Evolutionary conservation across 352 stramenopile species (phyloP).

Genomic region (Globisporangium echinulatum): DNA sequence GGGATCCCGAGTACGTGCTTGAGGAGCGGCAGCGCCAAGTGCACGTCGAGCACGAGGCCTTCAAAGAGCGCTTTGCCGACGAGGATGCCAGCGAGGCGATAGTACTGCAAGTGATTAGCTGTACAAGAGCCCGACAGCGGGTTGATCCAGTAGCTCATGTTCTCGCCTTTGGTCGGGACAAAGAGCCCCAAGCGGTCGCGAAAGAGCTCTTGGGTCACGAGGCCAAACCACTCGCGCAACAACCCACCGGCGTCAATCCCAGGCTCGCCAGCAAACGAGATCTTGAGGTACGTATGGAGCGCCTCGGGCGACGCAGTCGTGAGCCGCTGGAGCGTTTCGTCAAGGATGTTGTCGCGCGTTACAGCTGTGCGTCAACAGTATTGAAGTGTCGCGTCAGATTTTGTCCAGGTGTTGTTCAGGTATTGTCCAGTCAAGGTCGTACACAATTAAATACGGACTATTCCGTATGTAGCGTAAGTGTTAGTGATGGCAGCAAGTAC

Average conservation of each 20-base stretch:
- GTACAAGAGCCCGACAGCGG: conserved; percentile 42
- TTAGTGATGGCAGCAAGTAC: conserved; percentile 2
- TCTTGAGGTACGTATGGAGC: conserved; percentile 65
- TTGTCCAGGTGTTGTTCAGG: too few species aligned
- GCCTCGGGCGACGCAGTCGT: conserved; percentile 29
- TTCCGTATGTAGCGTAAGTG: too few species aligned
- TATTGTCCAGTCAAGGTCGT: too few species aligned
- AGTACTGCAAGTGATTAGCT: conserved; percentile 41
- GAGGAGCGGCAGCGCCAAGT: conserved; percentile 59
- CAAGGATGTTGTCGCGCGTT: conserved; percentile 45
- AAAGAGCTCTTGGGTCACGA: conserved; percentile 54
- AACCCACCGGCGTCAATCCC: conserved; percentile 62
- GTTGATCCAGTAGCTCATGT: conserved; percentile 70
- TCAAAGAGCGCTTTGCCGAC: conserved; percentile 64
- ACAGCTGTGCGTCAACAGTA: conserved; percentile 22
- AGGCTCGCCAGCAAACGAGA: conserved; percentile 53
- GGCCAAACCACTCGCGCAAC: conserved; percentile 62
- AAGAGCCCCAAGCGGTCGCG: conserved; percentile 47
- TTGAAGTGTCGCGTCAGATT: too few species aligned
- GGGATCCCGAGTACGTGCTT: conserved; percentile 68
- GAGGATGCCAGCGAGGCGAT: conserved; percentile 52
- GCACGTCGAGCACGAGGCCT: conserved; percentile 49
- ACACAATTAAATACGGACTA: too few species aligned
- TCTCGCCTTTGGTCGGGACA: conserved; percentile 47
- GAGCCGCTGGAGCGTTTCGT: conserved; percentile 41